These are phyloP conservation scores for Pseudomassariella vexata DNA, from an alignment of 2,329 filamentous ascomycete species.

Conservation along the genomic window DNA sequence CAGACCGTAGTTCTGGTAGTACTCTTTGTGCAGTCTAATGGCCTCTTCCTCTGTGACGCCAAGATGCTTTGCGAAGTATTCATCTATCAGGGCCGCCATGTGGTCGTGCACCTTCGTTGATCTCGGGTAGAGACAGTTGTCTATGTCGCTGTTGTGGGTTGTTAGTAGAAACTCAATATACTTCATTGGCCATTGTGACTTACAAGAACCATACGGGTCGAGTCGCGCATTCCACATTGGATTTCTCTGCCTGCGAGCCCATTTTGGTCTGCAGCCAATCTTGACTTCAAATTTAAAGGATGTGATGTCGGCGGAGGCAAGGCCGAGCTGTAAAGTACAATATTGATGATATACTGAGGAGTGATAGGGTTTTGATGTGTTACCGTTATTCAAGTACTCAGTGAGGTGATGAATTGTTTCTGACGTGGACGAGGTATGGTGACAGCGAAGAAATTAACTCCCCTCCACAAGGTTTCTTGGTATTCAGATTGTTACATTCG, in stretches of 20 bases:
- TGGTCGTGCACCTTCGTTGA: constrained; percentile 77
- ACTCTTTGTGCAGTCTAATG: constrained; percentile 78
- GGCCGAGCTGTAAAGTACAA: too few relatives aligned
- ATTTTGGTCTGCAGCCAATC: too few relatives aligned
- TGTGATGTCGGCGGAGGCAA: too few relatives aligned
- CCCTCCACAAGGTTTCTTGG: too few relatives aligned
- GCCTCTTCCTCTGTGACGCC: constrained; percentile 71
- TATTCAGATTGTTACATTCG: too few relatives aligned
- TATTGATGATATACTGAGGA: too few relatives aligned
- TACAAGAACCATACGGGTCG: constrained; percentile 39
- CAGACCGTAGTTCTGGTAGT: constrained; percentile 95
- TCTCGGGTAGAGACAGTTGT: constrained; percentile 95
- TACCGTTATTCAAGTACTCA: constrained; percentile 5
- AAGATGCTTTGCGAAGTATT: constrained; percentile 63
- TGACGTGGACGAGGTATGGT: too few relatives aligned
- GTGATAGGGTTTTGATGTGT: constrained; percentile 4
- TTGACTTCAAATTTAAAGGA: too few relatives aligned
- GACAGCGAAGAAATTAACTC: too few relatives aligned
- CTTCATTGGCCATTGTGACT: constrained; percentile 12
- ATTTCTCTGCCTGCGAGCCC: constrained; percentile 17
- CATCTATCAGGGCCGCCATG: constrained; percentile 78
- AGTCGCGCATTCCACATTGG: constrained; percentile 15
- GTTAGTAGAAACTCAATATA: neutral
- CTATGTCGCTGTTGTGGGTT: constrained; percentile 78
- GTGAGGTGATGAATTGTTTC: too few relatives aligned